Percentiles rank a stretch among this genome's conserved stretches.
These are phyloP conservation scores for Ustilago vetiveriae DNA, from an alignment of 1,284 basidiomycete genomes.

Conservation along the genomic window DNA sequence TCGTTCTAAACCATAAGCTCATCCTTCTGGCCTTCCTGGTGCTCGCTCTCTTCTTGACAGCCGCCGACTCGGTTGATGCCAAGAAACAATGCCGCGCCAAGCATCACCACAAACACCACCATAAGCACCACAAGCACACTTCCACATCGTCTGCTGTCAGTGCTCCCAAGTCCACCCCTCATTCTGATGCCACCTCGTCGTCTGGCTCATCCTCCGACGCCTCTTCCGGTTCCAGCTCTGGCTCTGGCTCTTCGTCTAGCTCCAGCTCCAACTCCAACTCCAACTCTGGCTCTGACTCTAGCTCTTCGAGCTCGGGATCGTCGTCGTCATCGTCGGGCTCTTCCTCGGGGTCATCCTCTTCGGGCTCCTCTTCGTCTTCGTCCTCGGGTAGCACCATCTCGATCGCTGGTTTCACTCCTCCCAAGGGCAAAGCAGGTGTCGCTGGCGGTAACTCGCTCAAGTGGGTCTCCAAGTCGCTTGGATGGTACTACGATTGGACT, in stretches of 20 bases:
- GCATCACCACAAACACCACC: constrained; percentile 17
- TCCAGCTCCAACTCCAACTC: constrained; percentile 11
- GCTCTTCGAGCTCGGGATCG: too few relatives aligned
- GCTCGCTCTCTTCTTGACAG: constrained; percentile 27
- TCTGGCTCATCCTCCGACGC: constrained; percentile 1
- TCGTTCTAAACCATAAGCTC: constrained; percentile 42
- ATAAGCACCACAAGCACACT: constrained; percentile 14
- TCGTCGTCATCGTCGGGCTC: constrained; percentile 14
- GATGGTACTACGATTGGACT: constrained; percentile 54
- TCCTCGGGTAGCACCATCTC: constrained; percentile 14
- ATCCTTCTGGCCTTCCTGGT: constrained; percentile 37
- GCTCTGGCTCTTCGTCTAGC: constrained; percentile 13
- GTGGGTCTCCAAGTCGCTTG: constrained; percentile 28
- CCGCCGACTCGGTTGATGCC: constrained; percentile 21
- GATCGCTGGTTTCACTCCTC: constrained; percentile 34
- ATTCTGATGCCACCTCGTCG: constrained; percentile 12
- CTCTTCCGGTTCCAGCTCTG: not conserved
- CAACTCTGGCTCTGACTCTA: constrained; percentile 7
- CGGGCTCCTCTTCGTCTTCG: constrained; percentile 17
- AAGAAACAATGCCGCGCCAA: constrained; percentile 41
- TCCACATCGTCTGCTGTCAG: constrained; percentile 1
- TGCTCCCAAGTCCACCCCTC: constrained; percentile 1
- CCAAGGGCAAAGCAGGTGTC: constrained; percentile 53
- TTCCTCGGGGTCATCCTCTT: constrained; percentile 11
- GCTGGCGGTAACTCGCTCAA: constrained; percentile 57